Evolutionary conservation across 2,329 filamentous ascomycete genomes (phyloP).

Genomic region (Chlorencoelia australis): DNA sequence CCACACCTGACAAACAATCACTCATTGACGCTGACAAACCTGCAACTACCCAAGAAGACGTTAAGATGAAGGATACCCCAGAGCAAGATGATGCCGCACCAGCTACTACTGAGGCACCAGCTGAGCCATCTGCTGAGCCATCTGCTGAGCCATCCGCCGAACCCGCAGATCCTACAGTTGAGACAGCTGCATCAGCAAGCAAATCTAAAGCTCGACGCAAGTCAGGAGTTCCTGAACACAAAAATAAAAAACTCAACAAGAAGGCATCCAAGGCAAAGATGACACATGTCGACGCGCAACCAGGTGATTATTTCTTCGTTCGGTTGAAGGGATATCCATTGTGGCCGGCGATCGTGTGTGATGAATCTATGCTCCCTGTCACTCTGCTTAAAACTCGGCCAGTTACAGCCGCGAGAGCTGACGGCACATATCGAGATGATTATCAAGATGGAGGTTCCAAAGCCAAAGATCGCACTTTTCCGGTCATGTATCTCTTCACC

Average conservation of each 20-base stretch:
- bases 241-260: constrained; percentile 72
- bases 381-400: constrained; percentile 69
- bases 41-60: too few relatives aligned
- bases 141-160: constrained; percentile 19
- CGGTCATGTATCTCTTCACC: constrained; percentile 88
- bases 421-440: constrained; percentile 80
- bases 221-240: constrained; percentile 60
- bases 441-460: constrained; percentile 84
- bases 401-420: constrained; percentile 68
- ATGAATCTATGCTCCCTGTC: constrained; percentile 85
- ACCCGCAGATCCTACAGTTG: constrained; percentile 27
- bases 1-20: constrained; percentile 17
- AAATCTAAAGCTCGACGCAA: constrained; percentile 56
- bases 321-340: constrained; percentile 90
- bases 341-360: constrained; percentile 90
- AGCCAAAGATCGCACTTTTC: constrained; percentile 74
- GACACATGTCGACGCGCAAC: constrained; percentile 68
- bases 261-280: constrained; percentile 71
- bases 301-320: constrained; percentile 85
- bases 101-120: constrained; percentile 20
- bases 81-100: constrained; percentile 16
- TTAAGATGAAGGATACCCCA: constrained; percentile 2
- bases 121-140: constrained; percentile 21
- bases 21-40: too few relatives aligned
- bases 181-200: constrained; percentile 33